Evolutionary conservation across 2,329 filamentous ascomycete genomes (phyloP), one percentile per base, ranked within the genome.

Genomic region (Westerdykella ornata): DNA sequence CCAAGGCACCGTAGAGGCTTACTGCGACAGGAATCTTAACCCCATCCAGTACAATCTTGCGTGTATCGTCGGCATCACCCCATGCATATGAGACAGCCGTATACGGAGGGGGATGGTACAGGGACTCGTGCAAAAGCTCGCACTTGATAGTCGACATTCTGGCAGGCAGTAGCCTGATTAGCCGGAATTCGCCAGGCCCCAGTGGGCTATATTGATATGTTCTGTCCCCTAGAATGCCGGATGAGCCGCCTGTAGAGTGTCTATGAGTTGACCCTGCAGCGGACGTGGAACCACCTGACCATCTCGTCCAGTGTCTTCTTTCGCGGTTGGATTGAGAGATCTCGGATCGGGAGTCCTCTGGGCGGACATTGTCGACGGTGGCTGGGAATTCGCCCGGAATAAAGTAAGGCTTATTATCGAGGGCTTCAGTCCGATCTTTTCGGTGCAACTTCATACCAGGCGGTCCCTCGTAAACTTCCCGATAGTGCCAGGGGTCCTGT

Each of bases 51-150:
- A 40, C 3, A 12, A 56, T 43, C 13, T 31, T 37, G 13, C 39
- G 38, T 3, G 39, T 52, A 46, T 62, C 51, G 3, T 52, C 48
- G 0, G 50, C 35, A 33, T 63, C 54, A 0, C 64, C 63, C 64
- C 63, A 65, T 0, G 58, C 54, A 43, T 67, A 67, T 0, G 63
- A 68, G 1, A 68, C 39, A 2, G 63, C 60, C 17, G 51, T 42
- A 31, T 63, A 66, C 1, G 42, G 34, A 2, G 51, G 51, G 2
- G 48, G 44, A 7, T 52, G 35, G 3, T 47, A 38, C 4, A 54
- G 44, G 4, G 46, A 47, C 11, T 22, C 18, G 20, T 45, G 47
- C 5, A 44, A 2, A 11, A 54, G 38, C 34, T 52, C 43, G 41
- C 47, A 52, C 20, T 51, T 53, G 15, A 54, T 42, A 9, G 32